phyloP scores from a whole-genome alignment of 805 yeast species.

The Scheffersomyces lignosus region DNA sequence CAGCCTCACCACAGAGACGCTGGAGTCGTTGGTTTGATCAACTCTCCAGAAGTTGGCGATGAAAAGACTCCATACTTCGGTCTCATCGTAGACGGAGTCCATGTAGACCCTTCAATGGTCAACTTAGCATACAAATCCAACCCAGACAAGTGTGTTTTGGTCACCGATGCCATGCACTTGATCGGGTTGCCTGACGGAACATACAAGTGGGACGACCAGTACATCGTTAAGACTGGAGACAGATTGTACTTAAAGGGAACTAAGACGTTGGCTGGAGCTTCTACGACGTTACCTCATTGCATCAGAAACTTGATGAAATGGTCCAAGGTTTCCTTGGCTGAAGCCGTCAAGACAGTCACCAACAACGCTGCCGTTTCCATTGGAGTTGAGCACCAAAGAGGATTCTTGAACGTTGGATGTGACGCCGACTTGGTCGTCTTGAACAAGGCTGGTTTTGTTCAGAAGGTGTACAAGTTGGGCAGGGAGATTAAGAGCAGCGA shows the following conservation, averaged over 20 bases:
- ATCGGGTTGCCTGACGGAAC: conserved; percentile 59
- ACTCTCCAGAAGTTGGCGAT: conserved; percentile 23
- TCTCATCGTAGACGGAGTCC: conserved; percentile 58
- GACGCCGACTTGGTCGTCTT: conserved; percentile 58
- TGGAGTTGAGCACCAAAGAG: conserved; percentile 44
- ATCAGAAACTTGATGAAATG: conserved; percentile 51
- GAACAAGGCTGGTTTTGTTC: conserved; percentile 43
- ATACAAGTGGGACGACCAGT: conserved; percentile 52
- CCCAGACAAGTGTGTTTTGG: conserved; percentile 55
- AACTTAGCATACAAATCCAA: conserved; percentile 49
- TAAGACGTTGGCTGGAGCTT: conserved; percentile 60
- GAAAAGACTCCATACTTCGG: conserved; percentile 48
- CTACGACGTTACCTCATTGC: conserved; percentile 54
- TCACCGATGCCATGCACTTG: conserved; percentile 60
- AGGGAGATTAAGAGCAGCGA: conserved; percentile 17
- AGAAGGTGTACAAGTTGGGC: conserved; percentile 54
- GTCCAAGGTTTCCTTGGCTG: conserved; percentile 48
- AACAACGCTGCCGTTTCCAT: conserved; percentile 54
- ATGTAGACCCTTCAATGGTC: conserved; percentile 56
- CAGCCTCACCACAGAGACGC: conserved; percentile 59
- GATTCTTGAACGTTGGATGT: conserved; percentile 51
- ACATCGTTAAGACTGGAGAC: conserved; percentile 48
- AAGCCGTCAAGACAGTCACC: conserved; percentile 58
- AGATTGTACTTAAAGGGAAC: conserved; percentile 51
- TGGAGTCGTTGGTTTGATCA: conserved; percentile 53